These are phyloP conservation scores for Dendrobium chrysotoxum DNA, from an alignment of 106 monocot species.

Conservation along the genomic window DNA sequence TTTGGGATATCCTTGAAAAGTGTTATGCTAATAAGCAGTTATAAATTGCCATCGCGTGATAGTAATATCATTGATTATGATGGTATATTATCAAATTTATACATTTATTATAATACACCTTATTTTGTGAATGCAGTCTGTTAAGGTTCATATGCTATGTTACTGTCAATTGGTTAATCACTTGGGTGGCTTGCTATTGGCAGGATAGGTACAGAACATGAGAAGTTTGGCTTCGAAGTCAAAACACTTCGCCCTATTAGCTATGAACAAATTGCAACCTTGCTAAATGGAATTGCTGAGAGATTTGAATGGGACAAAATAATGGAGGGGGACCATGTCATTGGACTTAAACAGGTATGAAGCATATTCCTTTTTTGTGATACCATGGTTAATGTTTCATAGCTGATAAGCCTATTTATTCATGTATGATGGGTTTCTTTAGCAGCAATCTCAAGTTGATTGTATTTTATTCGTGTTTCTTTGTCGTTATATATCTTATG, in stretches of 20 bases:
- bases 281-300: slow-evolving; percentile 80
- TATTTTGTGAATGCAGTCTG: background rate
- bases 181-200: slow-evolving; percentile 7
- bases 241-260: slow-evolving; percentile 71
- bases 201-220: slow-evolving; percentile 99
- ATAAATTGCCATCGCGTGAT: background rate
- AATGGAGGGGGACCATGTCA: slow-evolving; percentile 79
- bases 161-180: background rate
- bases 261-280: slow-evolving; percentile 84
- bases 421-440: background rate
- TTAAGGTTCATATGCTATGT: background rate
- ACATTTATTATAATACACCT: background rate
- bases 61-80: background rate
- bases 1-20: background rate
- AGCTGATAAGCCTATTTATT: background rate
- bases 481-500: background rate
- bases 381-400: background rate
- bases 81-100: background rate
- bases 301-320: slow-evolving; percentile 97
- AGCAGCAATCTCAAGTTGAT: background rate
- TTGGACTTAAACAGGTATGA: slow-evolving; percentile 87
- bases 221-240: slow-evolving; percentile 92
- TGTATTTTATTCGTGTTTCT: background rate
- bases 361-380: background rate
- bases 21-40: background rate